Conservation (phyloP, 768 basidiomycete species). For the Trametes cubensis region DNA sequence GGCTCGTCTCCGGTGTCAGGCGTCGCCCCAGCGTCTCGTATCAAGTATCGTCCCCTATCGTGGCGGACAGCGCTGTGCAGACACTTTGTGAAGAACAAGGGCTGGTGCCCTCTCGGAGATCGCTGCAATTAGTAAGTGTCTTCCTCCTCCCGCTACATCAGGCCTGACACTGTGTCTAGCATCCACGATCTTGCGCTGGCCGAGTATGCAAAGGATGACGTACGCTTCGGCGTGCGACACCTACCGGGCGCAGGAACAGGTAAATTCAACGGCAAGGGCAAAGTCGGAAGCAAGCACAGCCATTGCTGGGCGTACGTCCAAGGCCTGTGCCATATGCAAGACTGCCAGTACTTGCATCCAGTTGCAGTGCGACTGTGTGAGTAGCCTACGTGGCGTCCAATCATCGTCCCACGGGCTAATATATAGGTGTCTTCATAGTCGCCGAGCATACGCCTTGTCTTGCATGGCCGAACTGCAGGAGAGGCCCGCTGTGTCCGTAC, state of each 20-base stretch:
- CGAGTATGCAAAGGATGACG: constrained; percentile 29
- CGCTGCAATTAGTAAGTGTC: constrained; percentile 45
- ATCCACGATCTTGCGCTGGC: constrained; percentile 39
- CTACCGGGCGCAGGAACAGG: constrained; percentile 5
- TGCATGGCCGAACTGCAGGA: constrained; percentile 36
- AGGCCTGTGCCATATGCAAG: constrained; percentile 34
- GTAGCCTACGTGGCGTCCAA: constrained; percentile 22
- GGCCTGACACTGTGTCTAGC: constrained; percentile 28
- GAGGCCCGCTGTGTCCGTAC: constrained; percentile 33
- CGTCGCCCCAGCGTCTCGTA: constrained; percentile 5
- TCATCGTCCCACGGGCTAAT: background rate
- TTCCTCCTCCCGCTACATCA: background rate
- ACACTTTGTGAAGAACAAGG: constrained; percentile 45
- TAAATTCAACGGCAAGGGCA: constrained; percentile 10
- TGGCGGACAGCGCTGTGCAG: constrained; percentile 45
- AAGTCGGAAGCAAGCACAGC: constrained; percentile 32
- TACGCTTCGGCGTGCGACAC: constrained; percentile 23
- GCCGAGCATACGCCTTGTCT: constrained; percentile 41
- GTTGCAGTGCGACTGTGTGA: constrained; percentile 36
- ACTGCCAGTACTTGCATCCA: constrained; percentile 39
- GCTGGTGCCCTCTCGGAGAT: constrained; percentile 46
- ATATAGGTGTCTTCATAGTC: constrained; percentile 29
- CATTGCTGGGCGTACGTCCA: constrained; percentile 45
- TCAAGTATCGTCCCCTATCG: constrained; percentile 30
- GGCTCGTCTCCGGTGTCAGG: background rate